Conservation (phyloP, 768 basidiomycete genomes). For the Suillus paluster region DNA sequence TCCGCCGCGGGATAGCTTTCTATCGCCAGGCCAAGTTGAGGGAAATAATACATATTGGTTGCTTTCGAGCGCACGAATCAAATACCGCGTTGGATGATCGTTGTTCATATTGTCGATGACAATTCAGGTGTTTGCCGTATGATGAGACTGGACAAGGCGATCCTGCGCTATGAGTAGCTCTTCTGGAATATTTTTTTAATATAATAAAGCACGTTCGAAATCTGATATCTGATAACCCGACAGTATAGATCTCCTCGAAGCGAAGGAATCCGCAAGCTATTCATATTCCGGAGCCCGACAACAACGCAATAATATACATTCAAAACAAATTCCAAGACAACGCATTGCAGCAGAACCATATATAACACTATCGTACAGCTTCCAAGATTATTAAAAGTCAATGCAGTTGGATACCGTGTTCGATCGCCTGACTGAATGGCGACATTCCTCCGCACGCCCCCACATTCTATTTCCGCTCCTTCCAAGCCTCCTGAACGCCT, state of each 20-base stretch:
- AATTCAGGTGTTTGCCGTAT: too few species aligned
- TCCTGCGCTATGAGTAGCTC: not conserved
- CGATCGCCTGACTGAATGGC: constrained; percentile 8
- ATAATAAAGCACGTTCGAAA: not conserved
- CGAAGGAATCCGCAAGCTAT: too few species aligned
- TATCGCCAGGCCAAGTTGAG: constrained; percentile 11
- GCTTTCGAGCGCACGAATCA: not conserved
- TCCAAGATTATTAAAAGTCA: constrained; percentile 7
- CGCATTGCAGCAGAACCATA: not conserved
- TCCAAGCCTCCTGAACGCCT: constrained; percentile 53
- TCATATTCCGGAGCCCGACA: not conserved
- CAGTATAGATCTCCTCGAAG: too few species aligned
- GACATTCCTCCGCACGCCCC: constrained; percentile 11
- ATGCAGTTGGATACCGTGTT: not conserved
- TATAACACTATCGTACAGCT: constrained; percentile 28
- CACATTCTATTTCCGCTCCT: constrained; percentile 45
- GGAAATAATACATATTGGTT: constrained; percentile 18
- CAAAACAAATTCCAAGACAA: too few species aligned
- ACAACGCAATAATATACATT: constrained; percentile 1
- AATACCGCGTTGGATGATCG: not conserved
- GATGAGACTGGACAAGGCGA: not conserved
- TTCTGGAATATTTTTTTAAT: not conserved
- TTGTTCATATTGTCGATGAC: not conserved
- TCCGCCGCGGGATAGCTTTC: constrained; percentile 16
- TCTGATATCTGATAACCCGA: not conserved